Evolutionary conservation across 352 stramenopile species (phyloP), one percentile per base, ranked within the genome.

Genomic region (Phytophthora cryptogea): DNA sequence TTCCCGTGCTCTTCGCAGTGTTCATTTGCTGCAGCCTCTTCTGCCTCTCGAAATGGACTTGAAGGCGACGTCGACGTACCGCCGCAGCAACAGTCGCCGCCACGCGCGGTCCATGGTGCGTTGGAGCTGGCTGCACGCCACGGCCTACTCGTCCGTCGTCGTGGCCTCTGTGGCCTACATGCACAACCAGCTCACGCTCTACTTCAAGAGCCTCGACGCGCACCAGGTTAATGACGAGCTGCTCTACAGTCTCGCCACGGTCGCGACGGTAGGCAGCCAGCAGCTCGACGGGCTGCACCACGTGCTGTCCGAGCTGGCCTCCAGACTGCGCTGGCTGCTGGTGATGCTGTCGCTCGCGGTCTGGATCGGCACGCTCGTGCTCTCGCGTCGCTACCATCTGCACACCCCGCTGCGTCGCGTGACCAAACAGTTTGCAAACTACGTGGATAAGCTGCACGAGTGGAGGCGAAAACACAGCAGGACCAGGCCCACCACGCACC

Each of bases 121-220:
- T n/a, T 92, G 83, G 83, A 92, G 70, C 57, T 92, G 83, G 83
- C 65, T 90, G 54, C 74, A 87, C 31, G 83, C 83, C 6, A 92
- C 78, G 10, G 70, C 80, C 35, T 90, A 81, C 64, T 87, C 78
- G 20, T 85, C 68, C 6, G 78, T 74, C n/a, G 66, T 92, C 48
- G 80, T 90, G 20, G 78, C 78, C 46, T 88, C 80, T 37, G 58
- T 77, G n/a, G 78, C 76, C 45, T 92, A 92, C 66, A 79, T 89
- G 63, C 80, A 92, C 66, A 68, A 52, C 10, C 72, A 77, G 42
- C 63, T 89, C 14, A 71, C 48, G 13, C 36, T 68, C 28, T 85
- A 83, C 60, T 76, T 80, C 49, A 64, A 72, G 35, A 76, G 52
- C 14, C 41, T 74, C 31, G 63, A 79, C 39, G 49, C 54, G 14